These are phyloP conservation scores for Globisporangium polare DNA, from an alignment of 352 stramenopile species.

Conservation along the genomic window DNA sequence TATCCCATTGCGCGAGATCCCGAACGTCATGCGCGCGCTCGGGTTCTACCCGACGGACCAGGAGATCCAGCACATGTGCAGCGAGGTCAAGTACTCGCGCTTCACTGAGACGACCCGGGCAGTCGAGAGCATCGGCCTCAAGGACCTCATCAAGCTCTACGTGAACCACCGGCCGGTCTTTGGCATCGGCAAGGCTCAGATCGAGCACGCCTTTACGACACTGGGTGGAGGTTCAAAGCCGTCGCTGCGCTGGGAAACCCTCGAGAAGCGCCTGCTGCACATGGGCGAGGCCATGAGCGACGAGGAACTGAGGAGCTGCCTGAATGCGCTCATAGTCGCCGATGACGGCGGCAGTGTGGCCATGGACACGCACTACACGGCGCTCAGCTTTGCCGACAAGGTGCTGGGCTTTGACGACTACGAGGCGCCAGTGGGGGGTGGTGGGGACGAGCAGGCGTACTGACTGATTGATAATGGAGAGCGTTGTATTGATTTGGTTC, in stretches of 20 bases:
- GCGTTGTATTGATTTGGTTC: background rate
- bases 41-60: conserved; percentile 92
- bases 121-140: conserved; percentile 56
- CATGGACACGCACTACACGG: conserved; percentile 53
- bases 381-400: conserved; percentile 74
- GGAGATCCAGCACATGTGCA: conserved; percentile 89
- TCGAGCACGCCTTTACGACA: conserved; percentile 68
- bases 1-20: conserved; percentile 87
- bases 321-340: conserved; percentile 62
- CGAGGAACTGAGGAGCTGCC: conserved; percentile 77
- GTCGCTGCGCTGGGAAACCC: conserved; percentile 49
- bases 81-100: conserved; percentile 78
- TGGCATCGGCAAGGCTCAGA: conserved; percentile 74
- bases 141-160: conserved; percentile 90
- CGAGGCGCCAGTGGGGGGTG: conserved; percentile 19
- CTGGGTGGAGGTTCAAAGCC: conserved; percentile 22
- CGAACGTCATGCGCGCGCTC: conserved; percentile 90
- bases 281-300: conserved; percentile 76
- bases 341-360: conserved; percentile 16
- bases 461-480: background rate
- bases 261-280: conserved; percentile 62
- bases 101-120: conserved; percentile 74
- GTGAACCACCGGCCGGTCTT: conserved; percentile 92
- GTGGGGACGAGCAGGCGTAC: background rate
- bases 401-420: conserved; percentile 90